Evolutionary conservation across 805 yeast genomes (phyloP).

Genomic region (Kodamaea jinghongensis): DNA sequence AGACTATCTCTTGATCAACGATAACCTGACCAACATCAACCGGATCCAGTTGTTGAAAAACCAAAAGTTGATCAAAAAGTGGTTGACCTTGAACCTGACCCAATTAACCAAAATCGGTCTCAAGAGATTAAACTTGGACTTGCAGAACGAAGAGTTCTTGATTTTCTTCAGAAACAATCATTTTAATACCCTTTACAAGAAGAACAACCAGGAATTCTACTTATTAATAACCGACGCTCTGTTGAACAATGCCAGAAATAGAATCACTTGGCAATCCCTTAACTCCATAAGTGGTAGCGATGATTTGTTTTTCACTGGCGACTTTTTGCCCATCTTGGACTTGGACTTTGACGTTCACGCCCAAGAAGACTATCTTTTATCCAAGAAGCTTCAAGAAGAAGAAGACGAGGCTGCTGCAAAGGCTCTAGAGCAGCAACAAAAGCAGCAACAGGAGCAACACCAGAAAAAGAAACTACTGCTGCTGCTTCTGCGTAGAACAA

Average conservation of each 20-base stretch:
- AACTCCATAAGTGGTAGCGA: conserved; percentile 63
- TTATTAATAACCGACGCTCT: conserved; percentile 75
- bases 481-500: no score
- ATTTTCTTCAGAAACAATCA: conserved; percentile 90
- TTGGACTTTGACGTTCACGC: conserved; percentile 14
- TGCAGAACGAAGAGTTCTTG: conserved; percentile 54
- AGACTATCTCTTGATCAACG: conserved; percentile 42
- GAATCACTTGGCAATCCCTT: conserved; percentile 81
- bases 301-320: conserved; percentile 70
- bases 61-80: conserved; percentile 21
- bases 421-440: conserved; percentile 19
- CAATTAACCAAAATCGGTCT: conserved; percentile 77
- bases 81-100: conserved; percentile 61
- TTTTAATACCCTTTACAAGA: conserved; percentile 67
- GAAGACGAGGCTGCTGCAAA: conserved; percentile 54
- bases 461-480: neutral
- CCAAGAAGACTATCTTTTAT: conserved; percentile 30
- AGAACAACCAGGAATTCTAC: conserved; percentile 48
- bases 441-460: conserved; percentile 2
- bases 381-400: conserved; percentile 52
- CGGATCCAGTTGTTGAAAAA: conserved; percentile 12
- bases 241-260: conserved; percentile 35
- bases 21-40: conserved; percentile 9
- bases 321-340: conserved; percentile 49
- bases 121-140: conserved; percentile 37